These are phyloP conservation scores for Arctostaphylos glauca DNA, from an alignment of 148 eudicot genomes.

Conservation along the genomic window DNA sequence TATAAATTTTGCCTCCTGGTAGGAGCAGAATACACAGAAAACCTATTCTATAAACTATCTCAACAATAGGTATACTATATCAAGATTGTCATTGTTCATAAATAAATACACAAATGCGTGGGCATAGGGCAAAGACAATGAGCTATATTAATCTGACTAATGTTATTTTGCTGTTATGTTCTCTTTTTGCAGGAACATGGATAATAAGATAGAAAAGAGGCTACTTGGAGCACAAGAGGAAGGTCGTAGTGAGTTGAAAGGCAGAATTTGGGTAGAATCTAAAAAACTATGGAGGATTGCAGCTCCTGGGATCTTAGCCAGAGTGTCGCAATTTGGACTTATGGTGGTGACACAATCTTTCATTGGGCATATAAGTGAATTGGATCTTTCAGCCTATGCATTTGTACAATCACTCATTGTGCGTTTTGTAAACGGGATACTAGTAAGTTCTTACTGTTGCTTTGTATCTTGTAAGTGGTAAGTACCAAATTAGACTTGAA, in stretches of 20 bases:
- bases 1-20: too few species aligned
- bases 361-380: too few species aligned
- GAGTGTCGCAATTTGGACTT: constrained; percentile 51
- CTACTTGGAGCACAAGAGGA: constrained; percentile 31
- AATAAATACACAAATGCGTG: too few species aligned
- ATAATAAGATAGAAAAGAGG: constrained; percentile 31
- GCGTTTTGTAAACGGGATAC: constrained; percentile 54
- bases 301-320: constrained; percentile 50
- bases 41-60: too few species aligned
- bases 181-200: not conserved
- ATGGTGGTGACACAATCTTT: too few species aligned
- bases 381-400: constrained; percentile 68
- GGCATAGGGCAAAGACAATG: too few species aligned
- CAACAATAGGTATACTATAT: too few species aligned
- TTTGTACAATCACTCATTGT: constrained; percentile 51
- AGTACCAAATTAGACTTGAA: not conserved
- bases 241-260: constrained; percentile 30
- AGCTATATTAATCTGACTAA: not conserved
- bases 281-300: constrained; percentile 62
- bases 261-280: constrained; percentile 45
- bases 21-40: too few species aligned
- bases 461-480: not conserved
- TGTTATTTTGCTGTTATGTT: not conserved
- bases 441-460: constrained; percentile 31
- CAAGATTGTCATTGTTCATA: too few species aligned